These are phyloP conservation scores for Neurospora sp. DNA, from an alignment of 495 filamentous ascomycete genomes.

Conservation along the genomic window DNA sequence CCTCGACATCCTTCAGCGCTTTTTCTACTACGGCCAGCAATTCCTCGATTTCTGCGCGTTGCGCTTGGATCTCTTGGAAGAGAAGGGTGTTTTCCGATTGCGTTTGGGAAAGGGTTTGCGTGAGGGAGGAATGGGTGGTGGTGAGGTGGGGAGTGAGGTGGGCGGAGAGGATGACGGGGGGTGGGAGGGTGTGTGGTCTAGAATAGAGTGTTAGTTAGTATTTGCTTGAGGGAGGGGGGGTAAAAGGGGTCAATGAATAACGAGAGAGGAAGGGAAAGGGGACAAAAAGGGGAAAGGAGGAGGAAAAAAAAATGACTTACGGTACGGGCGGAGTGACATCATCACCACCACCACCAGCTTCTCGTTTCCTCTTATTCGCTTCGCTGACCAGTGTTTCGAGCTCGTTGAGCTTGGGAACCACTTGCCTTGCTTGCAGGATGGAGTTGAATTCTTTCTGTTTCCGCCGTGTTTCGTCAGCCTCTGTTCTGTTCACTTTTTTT, in stretches of 20 bases:
- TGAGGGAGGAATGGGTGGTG: constrained; percentile 37
- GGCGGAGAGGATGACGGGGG: constrained; percentile 52
- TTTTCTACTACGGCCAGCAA: constrained; percentile 55
- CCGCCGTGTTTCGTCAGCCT: too few species aligned
- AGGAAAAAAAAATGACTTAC: constrained; percentile 27
- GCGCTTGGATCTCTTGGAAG: constrained; percentile 49
- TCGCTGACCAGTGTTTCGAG: constrained; percentile 67
- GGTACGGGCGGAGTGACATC: constrained; percentile 26
- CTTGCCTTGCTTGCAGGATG: constrained; percentile 59
- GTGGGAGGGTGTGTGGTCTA: constrained; percentile 66
- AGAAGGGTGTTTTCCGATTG: constrained; percentile 56
- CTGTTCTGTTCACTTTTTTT: too few species aligned
- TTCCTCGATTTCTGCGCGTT: constrained; percentile 63
- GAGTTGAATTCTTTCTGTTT: constrained; percentile 61
- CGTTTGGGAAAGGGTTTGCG: constrained; percentile 41
- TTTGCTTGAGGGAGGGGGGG: too few species aligned
- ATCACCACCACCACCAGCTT: constrained; percentile 18
- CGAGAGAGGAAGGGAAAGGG: too few species aligned
- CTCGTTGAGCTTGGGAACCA: constrained; percentile 68
- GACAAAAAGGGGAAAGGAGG: background rate
- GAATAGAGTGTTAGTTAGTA: too few species aligned
- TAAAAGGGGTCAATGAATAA: too few species aligned
- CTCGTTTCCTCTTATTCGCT: constrained; percentile 50
- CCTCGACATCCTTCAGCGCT: constrained; percentile 60
- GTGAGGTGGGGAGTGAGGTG: constrained; percentile 61